Conservation (phyloP, 2,329 filamentous ascomycete genomes). For the Arthroderma sp. region DNA sequence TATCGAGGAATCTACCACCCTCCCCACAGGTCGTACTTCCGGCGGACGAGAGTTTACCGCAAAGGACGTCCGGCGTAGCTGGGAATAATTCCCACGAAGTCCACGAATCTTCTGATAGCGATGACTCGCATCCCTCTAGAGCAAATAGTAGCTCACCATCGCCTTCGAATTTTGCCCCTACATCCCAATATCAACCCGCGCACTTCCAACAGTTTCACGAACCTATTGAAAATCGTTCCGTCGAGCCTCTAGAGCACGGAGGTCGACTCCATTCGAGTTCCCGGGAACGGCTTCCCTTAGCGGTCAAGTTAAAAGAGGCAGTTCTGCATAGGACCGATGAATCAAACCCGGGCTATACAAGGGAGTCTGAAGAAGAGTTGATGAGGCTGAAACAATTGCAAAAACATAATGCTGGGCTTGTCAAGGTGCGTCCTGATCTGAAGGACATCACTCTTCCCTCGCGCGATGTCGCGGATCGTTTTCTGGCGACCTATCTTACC, state of each 20-base stretch:
- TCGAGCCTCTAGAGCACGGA: neutral
- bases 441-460: conserved; percentile 7
- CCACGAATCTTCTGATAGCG: no score
- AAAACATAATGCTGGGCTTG: conserved; percentile 4
- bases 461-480: conserved; percentile 10
- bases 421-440: neutral
- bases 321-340: conserved; percentile 9
- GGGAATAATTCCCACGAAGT: no score
- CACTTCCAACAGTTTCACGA: no score
- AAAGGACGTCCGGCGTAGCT: no score
- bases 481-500: conserved; percentile 13
- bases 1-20: no score
- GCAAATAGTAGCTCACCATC: no score
- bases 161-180: no score
- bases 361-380: conserved; percentile 5
- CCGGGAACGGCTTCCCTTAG: neutral
- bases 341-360: conserved; percentile 8
- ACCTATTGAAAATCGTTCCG: no score
- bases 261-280: neutral
- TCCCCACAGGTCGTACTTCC: no score
- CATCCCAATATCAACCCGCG: no score
- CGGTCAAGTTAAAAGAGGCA: conserved; percentile 7
- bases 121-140: no score
- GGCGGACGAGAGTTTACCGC: no score
- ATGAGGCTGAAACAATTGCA: conserved; percentile 2